Evolutionary conservation across 2,329 filamentous ascomycete genomes (phyloP), one percentile per base, ranked within the genome.

Genomic region (Grosmannia clavigera): DNA sequence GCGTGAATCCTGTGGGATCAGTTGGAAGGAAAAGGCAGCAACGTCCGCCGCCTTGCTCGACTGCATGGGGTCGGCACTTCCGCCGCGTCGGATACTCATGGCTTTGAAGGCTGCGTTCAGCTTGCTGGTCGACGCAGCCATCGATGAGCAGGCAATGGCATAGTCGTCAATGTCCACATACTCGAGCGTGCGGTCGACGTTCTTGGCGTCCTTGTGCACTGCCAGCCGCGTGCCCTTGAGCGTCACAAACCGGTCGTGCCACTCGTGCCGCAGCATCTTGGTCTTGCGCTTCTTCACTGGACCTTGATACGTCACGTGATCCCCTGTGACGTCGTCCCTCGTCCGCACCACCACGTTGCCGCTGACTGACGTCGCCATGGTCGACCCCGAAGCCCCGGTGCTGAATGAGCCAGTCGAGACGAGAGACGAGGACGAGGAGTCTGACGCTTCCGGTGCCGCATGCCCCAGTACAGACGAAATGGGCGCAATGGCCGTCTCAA

Each of bases 251-350:
- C 90, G 87, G 70, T 95, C 89, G 68, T 91, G 84, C 92, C 92
- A 96, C 75, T 96, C 92, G 72, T 95, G 89, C 52, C 90, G 88
- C 62, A 96, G 82, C 77, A 96, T 85, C 68, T 85, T 85, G 40
- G 87, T 95, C 76, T 90, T 90, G 69, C 92, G 89, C 79, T 95
- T 96, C 79, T 90, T 92, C 84, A 99, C 95, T 73, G 86, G 91
- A 1, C 94, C 94, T 57, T 88, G 83, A 72, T 92, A 89, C 40
- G 83, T 82, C 64, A 87, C 74, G 60, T 83, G 82, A 14, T 38
- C 43, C 63, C 29, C 14, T 2, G 3, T 19, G 40, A 19, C 40
- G 12, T 43, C 40, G 19, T 19, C 12, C 40, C 3, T 43, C 14
- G 40, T 19, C 19, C 40, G 40, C 12, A 43, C 19, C 40, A 43